Base-by-base conservation (phyloP, 345 rosid genomes). In the Physaria fendleri region DNA sequence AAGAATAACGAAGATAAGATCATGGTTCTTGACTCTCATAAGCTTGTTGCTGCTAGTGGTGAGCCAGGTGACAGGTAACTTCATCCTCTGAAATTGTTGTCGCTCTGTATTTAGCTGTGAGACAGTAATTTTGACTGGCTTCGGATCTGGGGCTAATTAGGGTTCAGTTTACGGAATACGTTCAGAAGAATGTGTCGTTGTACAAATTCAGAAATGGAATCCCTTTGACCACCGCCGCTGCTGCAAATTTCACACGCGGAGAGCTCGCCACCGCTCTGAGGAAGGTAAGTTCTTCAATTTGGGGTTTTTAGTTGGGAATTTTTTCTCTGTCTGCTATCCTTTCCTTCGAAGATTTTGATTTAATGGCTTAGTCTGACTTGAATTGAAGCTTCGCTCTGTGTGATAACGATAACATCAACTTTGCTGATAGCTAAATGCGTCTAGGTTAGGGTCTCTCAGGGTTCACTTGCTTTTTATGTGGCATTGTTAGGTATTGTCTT, bases 241-340 rank as follows among this genome's bases (percentile, higher is more conserved):
- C 94, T 0, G 96, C 99, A 0, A 83, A 89, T 66, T 89, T 87
- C 65, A 89, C 90, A 24, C 85, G 91, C 3, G 91, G 97, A 20
- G 99, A 89, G 80, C 97, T 93, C 13, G 95, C 99, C 15, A 77
- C 99, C 8, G 96, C 99, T 27, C 73, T 87, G 79, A 79, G 97
- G 42, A 93, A 93, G 97, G 99, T 93, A 28, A 32, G 55, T 18
- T 22, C 30, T 64, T 42, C 25, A 21, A 21, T 15, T 41, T 23
- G n/a, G n/a, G n/a, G n/a, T n/a, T n/a, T n/a, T n/a, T n/a, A n/a
- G n/a, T n/a, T n/a, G n/a, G n/a, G n/a, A n/a, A n/a, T n/a, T n/a
- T 29, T 38, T 25, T 18, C 25, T 2, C 40, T 37, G 13, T 37
- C 7, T 6, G 20, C 42, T 38, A 15, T 4, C 1, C 42, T 7